Conservation (phyloP, 495 filamentous ascomycete species). For the Xylaria intraflava region DNA sequence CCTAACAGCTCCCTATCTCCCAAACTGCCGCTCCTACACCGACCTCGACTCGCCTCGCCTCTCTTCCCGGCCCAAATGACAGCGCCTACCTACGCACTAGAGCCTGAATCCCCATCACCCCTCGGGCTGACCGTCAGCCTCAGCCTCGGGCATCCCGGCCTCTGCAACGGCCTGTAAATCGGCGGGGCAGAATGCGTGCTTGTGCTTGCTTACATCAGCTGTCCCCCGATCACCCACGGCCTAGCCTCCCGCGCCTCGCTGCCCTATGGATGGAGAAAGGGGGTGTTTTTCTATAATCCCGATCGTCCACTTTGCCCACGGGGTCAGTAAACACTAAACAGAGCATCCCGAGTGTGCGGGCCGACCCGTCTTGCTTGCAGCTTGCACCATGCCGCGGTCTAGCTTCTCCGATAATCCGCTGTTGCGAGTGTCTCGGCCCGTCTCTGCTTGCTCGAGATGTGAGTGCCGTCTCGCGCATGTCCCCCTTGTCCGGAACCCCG, state of each 20-base stretch:
- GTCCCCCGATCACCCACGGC: not conserved
- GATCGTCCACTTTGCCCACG: not conserved
- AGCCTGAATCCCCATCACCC: too few relatives aligned
- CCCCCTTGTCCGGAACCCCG: not conserved
- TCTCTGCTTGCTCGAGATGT: conserved; percentile 90
- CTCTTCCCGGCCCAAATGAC: too few relatives aligned
- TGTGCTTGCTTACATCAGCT: conserved; percentile 9
- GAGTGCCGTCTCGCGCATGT: conserved; percentile 5
- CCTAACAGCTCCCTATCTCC: too few relatives aligned
- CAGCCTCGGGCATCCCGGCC: too few relatives aligned
- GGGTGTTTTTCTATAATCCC: not conserved
- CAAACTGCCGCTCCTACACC: too few relatives aligned
- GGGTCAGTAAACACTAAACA: not conserved
- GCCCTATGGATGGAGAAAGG: not conserved
- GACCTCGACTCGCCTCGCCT: too few relatives aligned
- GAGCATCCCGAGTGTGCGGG: not conserved
- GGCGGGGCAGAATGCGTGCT: conserved; percentile 5
- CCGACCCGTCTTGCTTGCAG: not conserved
- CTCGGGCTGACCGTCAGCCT: too few relatives aligned
- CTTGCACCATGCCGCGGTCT: conserved; percentile 32
- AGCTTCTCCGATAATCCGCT: conserved; percentile 64
- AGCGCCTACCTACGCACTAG: too few relatives aligned
- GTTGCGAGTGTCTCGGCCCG: conserved; percentile 82
- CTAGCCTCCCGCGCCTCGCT: not conserved
- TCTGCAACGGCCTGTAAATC: not conserved